Evolutionary conservation across 495 filamentous ascomycete genomes (phyloP), one percentile per base, ranked within the genome.

Genomic region (Annulohypoxylon nitens): DNA sequence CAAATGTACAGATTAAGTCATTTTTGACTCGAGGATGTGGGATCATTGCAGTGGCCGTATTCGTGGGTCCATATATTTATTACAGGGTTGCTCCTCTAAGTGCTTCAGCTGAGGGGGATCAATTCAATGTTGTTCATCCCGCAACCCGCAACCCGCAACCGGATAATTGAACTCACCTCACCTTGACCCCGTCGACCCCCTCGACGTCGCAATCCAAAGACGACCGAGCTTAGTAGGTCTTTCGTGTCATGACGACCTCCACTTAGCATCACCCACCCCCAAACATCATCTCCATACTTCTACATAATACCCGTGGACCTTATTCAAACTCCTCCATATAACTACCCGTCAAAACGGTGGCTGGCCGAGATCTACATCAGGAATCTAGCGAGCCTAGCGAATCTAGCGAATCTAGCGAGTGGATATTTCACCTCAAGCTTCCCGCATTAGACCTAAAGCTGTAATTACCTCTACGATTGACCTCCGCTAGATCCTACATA

Each of bases 121-220:
- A 64, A 73, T 62, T 33, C 23, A 54, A 54, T 64, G 50, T 33
- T 64, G 50, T 58, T 43, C 57, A 58, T 74, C 71, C 71, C 66
- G 62, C 57, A 59, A 61, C 66, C 71, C 30, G 30, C 57, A 58
- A 69, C 71, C 71, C 66, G 62, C 57, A 59, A 61, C 66, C 71
- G 71, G 66, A 74, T 70, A 74, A 74, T 74, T 74, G 60, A 41
- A 64, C 39, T 41, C 55, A 30, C 50, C 25, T 65, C 36, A 54
- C 60, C 55, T 71, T 50, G 47, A 60, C 53, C 39, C 39, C 36
- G 41, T 66, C 37, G 39, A 58, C 63, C 57, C 48, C 48, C 57
- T 74, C 71, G 66, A 74, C 71, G 71, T 74, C 71, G 71, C 71
- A 74, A 74, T 74, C 62, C 18, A 55, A 65, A 53, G 59, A 57